A percentile compares a stretch with the other conserved stretches of the same genome.
These are phyloP conservation scores for Spirogloea muscicola DNA, from an alignment of 139 green algal genomes.

Conservation along the genomic window DNA sequence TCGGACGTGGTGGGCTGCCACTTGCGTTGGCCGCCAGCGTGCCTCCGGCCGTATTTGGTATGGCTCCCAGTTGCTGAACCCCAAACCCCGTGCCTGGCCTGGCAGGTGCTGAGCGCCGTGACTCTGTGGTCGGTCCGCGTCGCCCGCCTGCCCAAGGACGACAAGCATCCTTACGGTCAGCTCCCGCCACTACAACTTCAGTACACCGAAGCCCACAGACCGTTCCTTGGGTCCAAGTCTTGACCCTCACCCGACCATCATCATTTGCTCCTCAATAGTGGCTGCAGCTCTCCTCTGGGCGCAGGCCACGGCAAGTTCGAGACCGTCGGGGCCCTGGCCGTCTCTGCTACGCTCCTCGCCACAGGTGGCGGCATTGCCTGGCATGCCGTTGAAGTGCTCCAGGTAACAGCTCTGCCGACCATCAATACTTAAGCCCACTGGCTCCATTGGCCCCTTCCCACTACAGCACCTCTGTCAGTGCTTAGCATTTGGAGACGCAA, in stretches of 20 bases:
- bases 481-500: no score
- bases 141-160: slow-evolving; percentile 25
- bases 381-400: slow-evolving; percentile 41
- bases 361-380: slow-evolving; percentile 44
- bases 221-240: no score
- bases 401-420: background rate
- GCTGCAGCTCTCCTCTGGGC: background rate
- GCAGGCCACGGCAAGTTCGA: slow-evolving; percentile 48
- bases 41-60: no score
- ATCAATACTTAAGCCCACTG: background rate
- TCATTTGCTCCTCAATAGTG: no score
- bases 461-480: background rate
- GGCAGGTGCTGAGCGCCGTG: slow-evolving; percentile 35
- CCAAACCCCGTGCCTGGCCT: no score
- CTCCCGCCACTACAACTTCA: no score
- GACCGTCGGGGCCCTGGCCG: slow-evolving; percentile 36
- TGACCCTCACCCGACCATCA: no score
- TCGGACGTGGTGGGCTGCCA: slow-evolving; percentile 40
- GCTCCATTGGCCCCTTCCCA: background rate
- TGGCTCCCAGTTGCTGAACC: no score
- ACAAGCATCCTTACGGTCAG: slow-evolving; percentile 42
- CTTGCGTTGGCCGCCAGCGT: background rate
- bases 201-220: no score
- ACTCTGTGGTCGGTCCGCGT: slow-evolving; percentile 41
- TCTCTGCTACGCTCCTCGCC: slow-evolving; percentile 34